Percentiles rank a stretch among this genome's conserved stretches.
Conservation (phyloP, 495 filamentous ascomycete genomes). For the Aspergillus incahuasiensis region DNA sequence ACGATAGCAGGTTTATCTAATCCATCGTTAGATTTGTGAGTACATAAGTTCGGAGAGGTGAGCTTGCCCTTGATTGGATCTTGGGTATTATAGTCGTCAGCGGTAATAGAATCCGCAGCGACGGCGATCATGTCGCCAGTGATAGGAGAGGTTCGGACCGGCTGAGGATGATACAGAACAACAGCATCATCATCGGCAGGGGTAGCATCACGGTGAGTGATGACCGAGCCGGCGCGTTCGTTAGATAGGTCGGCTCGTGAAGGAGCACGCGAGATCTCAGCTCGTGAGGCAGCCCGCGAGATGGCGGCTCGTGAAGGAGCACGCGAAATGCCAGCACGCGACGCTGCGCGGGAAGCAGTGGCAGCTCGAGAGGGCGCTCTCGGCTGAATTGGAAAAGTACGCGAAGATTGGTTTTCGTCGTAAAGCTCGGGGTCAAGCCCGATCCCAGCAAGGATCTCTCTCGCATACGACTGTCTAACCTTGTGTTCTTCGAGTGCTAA, state of each 20-base stretch:
- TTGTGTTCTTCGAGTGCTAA: constrained; percentile 71
- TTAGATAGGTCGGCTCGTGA: not conserved
- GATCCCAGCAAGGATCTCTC: constrained; percentile 70
- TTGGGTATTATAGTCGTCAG: not conserved
- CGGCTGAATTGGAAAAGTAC: not conserved
- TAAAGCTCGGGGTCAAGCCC: constrained; percentile 40
- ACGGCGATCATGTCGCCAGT: not conserved
- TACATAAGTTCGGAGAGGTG: not conserved
- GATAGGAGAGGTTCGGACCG: not conserved
- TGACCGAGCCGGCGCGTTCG: not conserved
- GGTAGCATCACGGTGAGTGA: not conserved
- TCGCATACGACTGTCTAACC: constrained; percentile 78
- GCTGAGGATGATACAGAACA: not conserved
- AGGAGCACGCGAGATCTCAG: not conserved
- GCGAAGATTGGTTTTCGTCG: not conserved
- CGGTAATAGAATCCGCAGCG: not conserved
- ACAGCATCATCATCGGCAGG: not conserved
- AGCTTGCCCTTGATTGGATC: not conserved
- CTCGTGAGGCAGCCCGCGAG: not conserved
- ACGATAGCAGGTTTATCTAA: constrained; percentile 9
- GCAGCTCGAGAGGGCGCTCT: not conserved
- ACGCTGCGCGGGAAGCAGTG: not conserved
- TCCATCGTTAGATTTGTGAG: not conserved
- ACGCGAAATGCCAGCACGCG: not conserved
- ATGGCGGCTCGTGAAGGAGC: not conserved